Evolutionary conservation across 805 yeast genomes (phyloP).

Genomic region (Ogataea zsoltii): DNA sequence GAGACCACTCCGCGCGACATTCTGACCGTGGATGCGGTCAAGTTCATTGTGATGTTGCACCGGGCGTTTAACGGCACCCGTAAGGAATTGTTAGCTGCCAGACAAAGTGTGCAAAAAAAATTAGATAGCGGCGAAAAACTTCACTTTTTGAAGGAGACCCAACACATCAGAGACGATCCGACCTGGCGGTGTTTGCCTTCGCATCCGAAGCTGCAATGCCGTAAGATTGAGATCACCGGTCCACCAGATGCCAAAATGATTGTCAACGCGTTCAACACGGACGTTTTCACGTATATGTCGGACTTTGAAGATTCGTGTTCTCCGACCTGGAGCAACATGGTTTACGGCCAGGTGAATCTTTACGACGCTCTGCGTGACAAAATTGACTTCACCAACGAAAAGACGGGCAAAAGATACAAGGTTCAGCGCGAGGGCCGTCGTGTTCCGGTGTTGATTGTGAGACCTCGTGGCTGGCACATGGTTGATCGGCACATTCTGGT

Average conservation of each 20-base stretch:
- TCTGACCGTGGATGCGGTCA: constrained; percentile 58
- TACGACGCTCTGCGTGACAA: constrained; percentile 75
- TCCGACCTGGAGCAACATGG: constrained; percentile 79
- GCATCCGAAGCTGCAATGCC: constrained; percentile 70
- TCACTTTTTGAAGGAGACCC: constrained; percentile 69
- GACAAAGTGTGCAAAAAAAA: constrained; percentile 58
- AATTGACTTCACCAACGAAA: constrained; percentile 47
- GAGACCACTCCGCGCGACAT: constrained; percentile 52
- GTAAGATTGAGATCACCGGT: constrained; percentile 83
- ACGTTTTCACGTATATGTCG: constrained; percentile 81
- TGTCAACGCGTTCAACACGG: constrained; percentile 75
- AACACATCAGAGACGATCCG: constrained; percentile 65
- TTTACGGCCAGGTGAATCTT: constrained; percentile 78
- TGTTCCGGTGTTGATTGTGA: constrained; percentile 74
- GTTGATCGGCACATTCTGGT: constrained; percentile 68
- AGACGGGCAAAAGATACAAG: constrained; percentile 40
- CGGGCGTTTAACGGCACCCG: constrained; percentile 68
- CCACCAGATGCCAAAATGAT: constrained; percentile 86
- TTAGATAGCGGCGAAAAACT: constrained; percentile 65
- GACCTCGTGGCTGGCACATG: constrained; percentile 91
- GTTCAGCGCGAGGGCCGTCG: constrained; percentile 50
- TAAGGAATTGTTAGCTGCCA: constrained; percentile 56
- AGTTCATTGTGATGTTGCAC: constrained; percentile 70
- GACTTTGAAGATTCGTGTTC: constrained; percentile 85
- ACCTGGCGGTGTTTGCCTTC: constrained; percentile 75